Base-by-base conservation (phyloP, 805 yeast genomes). In the Jamesozyma spencerorum region DNA sequence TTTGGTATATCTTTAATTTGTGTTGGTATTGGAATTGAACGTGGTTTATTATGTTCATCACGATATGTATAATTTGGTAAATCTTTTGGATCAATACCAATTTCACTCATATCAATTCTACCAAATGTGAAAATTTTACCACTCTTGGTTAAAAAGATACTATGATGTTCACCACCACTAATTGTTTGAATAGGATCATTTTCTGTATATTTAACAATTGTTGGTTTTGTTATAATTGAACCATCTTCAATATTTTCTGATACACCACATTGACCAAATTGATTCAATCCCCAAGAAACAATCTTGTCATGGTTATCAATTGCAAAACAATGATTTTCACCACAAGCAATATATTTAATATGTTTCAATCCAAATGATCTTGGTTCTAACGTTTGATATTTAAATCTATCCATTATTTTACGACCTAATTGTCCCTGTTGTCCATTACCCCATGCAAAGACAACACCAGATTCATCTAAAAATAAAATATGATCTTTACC, bases 361-460 rank as follows among this genome's bases (percentile, higher is more conserved):
- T 85, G 77, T 51, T 77, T 81, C 45, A 92, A 70, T 0, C 95
- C 94, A 56, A 88, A 79, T 45, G 82, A 81, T 52, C 87, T 77
- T 36, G 94, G 94, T 45, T 80, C 88, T 40, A 85, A 68, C 2
- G 86, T 76, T 45, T 77, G 73, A 54, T 72, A 72, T 63, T 83
- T 73, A 50, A 79, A 85, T 64, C 85, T 84, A 64, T 77, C 97
- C 63, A 79, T 57, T 18, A 88, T 77, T 54, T 79, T 80, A 55
- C 95, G 75, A 18, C 97, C 99, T 49, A 92, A 70, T 66, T 92
- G 97, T 63, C 71, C 78, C 55, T 85, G 94, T 54, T 88, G 94
- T 19, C 97, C 96, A 58, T 85, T 84, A 50, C 99, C 99, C 98
- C 98, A 92, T 0, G 97, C 88, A 56, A 74, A 86, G 1, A 88